Evolutionary conservation across 1,139 yeast species (phyloP).

Genomic region (Pichia cactophila): DNA sequence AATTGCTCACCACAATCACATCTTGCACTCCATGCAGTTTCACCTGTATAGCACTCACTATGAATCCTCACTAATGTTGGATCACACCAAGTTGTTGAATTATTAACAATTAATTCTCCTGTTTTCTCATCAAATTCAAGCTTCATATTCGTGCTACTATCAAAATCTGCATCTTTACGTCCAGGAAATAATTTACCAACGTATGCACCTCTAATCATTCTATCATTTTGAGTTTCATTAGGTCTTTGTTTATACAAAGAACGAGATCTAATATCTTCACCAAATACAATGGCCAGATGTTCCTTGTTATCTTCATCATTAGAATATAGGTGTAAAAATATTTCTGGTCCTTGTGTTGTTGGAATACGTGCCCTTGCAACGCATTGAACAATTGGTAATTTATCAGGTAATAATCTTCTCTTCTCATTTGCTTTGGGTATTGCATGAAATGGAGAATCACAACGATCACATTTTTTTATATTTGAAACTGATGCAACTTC

Average conservation of each 20-base stretch:
- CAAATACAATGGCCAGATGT: slow-evolving; percentile 95
- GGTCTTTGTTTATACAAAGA: slow-evolving; percentile 55
- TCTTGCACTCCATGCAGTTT: slow-evolving; percentile 97
- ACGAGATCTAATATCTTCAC: slow-evolving; percentile 78
- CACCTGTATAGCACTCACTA: slow-evolving; percentile 97
- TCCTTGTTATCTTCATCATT: slow-evolving; percentile 86
- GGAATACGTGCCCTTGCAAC: slow-evolving; percentile 91
- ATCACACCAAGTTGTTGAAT: slow-evolving; percentile 12
- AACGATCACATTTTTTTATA: background rate
- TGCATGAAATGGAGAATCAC: slow-evolving; percentile 8
- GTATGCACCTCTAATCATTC: slow-evolving; percentile 98
- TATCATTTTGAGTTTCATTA: slow-evolving; percentile 73
- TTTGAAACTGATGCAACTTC: background rate
- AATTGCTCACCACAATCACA: slow-evolving; percentile 99
- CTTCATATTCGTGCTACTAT: slow-evolving; percentile 35
- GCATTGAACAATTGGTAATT: slow-evolving; percentile 72
- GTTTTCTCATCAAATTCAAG: slow-evolving; percentile 37
- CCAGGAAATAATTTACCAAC: slow-evolving; percentile 87
- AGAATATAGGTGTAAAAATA: slow-evolving; percentile 80
- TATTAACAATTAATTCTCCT: slow-evolving; percentile 45
- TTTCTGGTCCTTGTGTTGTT: slow-evolving; percentile 88
- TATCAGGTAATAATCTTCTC: slow-evolving; percentile 30
- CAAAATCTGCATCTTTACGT: slow-evolving; percentile 59
- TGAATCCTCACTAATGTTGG: slow-evolving; percentile 67
- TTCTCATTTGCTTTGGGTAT: slow-evolving; percentile 18